Conservation (phyloP, 2,329 filamentous ascomycete species). For the Bertia moriformis region DNA sequence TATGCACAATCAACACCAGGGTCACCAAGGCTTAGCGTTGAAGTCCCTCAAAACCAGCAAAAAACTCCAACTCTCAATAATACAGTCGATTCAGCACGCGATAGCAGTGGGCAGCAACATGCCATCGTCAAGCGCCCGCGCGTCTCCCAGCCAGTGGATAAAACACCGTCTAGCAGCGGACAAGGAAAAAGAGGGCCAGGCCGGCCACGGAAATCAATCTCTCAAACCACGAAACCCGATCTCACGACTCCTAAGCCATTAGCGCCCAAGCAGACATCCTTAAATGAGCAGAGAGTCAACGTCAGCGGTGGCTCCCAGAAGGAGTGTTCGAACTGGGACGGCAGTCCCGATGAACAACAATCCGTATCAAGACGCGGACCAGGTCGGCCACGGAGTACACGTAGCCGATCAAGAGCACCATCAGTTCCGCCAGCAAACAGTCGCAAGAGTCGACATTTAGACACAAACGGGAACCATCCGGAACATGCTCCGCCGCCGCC, state of each 20-base stretch:
- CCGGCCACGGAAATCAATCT: slow-evolving; percentile 9
- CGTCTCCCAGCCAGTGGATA: not conserved
- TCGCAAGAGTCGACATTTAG: too few relatives aligned
- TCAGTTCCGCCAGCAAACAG: not conserved
- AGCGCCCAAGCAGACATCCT: too few relatives aligned
- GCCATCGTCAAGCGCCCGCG: not conserved
- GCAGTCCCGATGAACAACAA: not conserved
- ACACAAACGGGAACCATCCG: too few relatives aligned
- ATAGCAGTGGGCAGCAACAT: not conserved
- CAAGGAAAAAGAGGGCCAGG: slow-evolving; percentile 8
- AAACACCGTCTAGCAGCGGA: slow-evolving; percentile 6
- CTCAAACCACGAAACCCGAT: slow-evolving; percentile 6
- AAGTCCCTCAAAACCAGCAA: not conserved
- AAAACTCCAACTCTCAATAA: not conserved
- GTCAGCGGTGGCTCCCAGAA: not conserved
- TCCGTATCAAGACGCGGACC: slow-evolving; percentile 5
- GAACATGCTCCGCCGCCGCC: too few relatives aligned
- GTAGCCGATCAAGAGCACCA: not conserved
- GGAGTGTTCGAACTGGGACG: not conserved
- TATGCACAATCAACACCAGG: too few relatives aligned
- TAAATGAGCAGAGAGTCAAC: not conserved
- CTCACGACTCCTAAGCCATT: slow-evolving; percentile 8
- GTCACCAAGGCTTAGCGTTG: not conserved
- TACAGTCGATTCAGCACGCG: too few relatives aligned
- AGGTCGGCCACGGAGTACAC: slow-evolving; percentile 2